phyloP scores from a whole-genome alignment of 2,329 filamentous ascomycete species.

The Chaetothyriales sp. region DNA sequence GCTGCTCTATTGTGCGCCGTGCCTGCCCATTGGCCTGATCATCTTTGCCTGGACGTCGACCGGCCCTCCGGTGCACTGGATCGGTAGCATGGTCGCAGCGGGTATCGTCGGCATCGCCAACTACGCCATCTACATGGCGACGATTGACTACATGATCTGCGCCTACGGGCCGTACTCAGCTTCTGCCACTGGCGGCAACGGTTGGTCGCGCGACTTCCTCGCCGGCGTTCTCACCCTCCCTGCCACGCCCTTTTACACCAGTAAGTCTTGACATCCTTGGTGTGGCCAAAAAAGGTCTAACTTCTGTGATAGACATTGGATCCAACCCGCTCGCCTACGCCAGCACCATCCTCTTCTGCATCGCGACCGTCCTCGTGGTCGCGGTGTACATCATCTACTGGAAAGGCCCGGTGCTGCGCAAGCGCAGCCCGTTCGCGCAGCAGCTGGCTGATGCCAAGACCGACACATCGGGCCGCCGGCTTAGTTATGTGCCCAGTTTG shows the following conservation, averaged over 20 bases:
- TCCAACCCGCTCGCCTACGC: constrained; percentile 45
- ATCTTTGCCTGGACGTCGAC: constrained; percentile 49
- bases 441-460: constrained; percentile 37
- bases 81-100: constrained; percentile 47
- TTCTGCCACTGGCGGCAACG: constrained; percentile 54
- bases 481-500: neutral
- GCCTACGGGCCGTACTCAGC: constrained; percentile 54
- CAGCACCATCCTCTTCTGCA: constrained; percentile 49
- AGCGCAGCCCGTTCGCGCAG: constrained; percentile 52
- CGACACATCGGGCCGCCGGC: constrained; percentile 7
- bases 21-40: constrained; percentile 48
- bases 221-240: constrained; percentile 51
- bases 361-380: constrained; percentile 47
- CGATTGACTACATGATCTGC: constrained; percentile 52
- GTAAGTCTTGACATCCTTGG: constrained; percentile 20
- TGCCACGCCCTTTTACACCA: constrained; percentile 38
- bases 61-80: constrained; percentile 47
- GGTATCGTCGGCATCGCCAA: constrained; percentile 51
- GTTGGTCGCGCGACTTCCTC: constrained; percentile 51
- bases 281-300: constrained; percentile 1
- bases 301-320: neutral
- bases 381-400: constrained; percentile 56
- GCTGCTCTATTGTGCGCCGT: constrained; percentile 46
- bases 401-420: constrained; percentile 47
- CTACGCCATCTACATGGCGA: constrained; percentile 50